Evolutionary conservation across 768 basidiomycete species (phyloP).

Genomic region (Tulasnella calospora): DNA sequence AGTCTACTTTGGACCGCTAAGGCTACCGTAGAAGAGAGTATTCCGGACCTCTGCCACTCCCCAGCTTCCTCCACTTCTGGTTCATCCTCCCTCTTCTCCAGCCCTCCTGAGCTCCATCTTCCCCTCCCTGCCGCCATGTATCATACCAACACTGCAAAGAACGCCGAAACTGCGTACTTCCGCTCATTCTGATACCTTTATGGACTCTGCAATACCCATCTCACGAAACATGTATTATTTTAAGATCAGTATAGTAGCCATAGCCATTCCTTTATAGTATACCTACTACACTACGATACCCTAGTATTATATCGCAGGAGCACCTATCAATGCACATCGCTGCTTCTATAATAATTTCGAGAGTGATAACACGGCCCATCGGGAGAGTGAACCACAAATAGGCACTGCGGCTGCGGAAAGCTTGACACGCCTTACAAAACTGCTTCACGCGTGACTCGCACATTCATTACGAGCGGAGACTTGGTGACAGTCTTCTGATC

Average conservation of each 20-base stretch:
- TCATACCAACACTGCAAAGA: not conserved
- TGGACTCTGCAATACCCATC: not conserved
- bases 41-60: not conserved
- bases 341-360: not conserved
- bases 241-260: not conserved
- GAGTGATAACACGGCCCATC: not conserved
- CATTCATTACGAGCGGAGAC: not conserved
- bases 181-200: not conserved
- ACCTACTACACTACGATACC: conserved; percentile 6
- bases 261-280: not conserved
- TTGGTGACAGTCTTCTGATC: conserved; percentile 2
- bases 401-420: not conserved
- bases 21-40: not conserved
- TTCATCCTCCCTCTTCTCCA: conserved; percentile 3
- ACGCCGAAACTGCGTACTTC: conserved; percentile 11
- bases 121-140: not conserved
- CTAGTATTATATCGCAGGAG: not conserved
- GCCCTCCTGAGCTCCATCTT: not conserved
- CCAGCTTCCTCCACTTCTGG: not conserved
- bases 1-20: not conserved
- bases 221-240: not conserved
- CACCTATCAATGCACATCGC: not conserved
- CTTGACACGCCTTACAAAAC: not conserved
- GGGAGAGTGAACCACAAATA: not conserved
- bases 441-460: not conserved